Evolutionary conservation across 345 rosid species (phyloP).

Genomic region (Arabidopsis arenosa): DNA sequence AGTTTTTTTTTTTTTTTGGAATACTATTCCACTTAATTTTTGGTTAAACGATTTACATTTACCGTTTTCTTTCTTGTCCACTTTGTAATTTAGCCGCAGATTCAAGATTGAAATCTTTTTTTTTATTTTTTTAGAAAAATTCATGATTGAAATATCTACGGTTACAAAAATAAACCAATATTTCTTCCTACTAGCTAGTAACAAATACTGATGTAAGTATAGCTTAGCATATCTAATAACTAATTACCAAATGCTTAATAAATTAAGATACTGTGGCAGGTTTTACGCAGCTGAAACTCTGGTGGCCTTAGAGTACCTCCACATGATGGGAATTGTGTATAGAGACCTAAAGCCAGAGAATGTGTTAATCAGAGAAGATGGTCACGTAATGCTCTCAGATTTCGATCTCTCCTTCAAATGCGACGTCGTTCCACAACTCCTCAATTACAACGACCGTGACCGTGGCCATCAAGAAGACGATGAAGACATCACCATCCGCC

Average conservation of each 20-base stretch:
- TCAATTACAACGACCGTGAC: conserved; percentile 40
- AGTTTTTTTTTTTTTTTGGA: no score
- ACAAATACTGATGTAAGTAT: neutral
- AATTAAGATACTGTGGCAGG: conserved; percentile 43
- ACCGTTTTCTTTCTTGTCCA: neutral
- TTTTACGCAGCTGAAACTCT: conserved; percentile 78
- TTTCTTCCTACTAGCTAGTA: no score
- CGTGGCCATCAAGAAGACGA: conserved; percentile 16
- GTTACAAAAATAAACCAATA: neutral
- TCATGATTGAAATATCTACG: neutral
- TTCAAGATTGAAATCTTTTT: neutral
- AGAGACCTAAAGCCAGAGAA: conserved; percentile 79
- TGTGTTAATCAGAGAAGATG: conserved; percentile 71
- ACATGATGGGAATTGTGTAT: conserved; percentile 84
- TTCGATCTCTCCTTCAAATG: conserved; percentile 87
- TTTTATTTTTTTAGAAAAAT: no score
- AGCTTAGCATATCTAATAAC: neutral
- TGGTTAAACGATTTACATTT: conserved; percentile 1
- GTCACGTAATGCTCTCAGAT: conserved; percentile 79
- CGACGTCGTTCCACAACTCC: conserved; percentile 78
- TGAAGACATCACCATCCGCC: conserved; percentile 19
- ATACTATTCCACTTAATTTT: no score
- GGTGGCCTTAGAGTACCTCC: conserved; percentile 70
- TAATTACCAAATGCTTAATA: conserved; percentile 17
- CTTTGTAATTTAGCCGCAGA: neutral